phyloP scores from a whole-genome alignment of 2,329 filamentous ascomycete species.

The Aureobasidium sp. region DNA sequence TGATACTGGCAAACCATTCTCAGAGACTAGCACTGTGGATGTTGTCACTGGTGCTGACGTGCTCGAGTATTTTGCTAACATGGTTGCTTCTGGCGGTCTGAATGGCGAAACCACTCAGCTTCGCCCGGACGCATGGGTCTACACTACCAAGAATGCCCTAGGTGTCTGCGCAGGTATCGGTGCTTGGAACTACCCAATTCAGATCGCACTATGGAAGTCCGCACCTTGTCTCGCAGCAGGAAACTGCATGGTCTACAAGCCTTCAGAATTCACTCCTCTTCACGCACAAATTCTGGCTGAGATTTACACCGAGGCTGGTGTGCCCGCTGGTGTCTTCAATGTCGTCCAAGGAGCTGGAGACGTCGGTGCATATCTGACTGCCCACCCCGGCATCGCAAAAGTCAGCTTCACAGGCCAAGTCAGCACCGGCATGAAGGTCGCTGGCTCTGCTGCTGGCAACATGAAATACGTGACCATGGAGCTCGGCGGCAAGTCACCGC shows the following conservation, averaged over 20 bases:
- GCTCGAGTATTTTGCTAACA: constrained; percentile 77
- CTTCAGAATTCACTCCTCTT: constrained; percentile 80
- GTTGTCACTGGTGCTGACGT: constrained; percentile 77
- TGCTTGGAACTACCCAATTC: constrained; percentile 88
- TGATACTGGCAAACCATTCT: constrained; percentile 80
- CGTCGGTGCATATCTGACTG: constrained; percentile 67
- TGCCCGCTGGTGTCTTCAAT: constrained; percentile 80
- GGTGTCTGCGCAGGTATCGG: constrained; percentile 83
- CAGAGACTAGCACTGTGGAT: constrained; percentile 78
- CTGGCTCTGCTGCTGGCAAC: constrained; percentile 62
- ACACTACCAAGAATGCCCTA: constrained; percentile 72
- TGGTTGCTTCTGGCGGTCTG: constrained; percentile 68
- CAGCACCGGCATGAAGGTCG: constrained; percentile 74
- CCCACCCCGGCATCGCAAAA: constrained; percentile 68
- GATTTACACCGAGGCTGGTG: constrained; percentile 69
- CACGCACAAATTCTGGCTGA: constrained; percentile 69
- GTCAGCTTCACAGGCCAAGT: constrained; percentile 89
- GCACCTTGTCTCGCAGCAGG: constrained; percentile 78
- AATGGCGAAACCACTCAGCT: constrained; percentile 74
- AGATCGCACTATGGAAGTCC: constrained; percentile 87
- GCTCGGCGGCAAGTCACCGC: constrained; percentile 77
- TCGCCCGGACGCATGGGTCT: constrained; percentile 70
- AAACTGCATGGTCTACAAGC: constrained; percentile 88
- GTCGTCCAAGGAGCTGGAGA: constrained; percentile 75
- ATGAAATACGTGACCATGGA: constrained; percentile 95